These are phyloP conservation scores for Triadica sebifera DNA, from an alignment of 345 rosid genomes.

Conservation along the genomic window DNA sequence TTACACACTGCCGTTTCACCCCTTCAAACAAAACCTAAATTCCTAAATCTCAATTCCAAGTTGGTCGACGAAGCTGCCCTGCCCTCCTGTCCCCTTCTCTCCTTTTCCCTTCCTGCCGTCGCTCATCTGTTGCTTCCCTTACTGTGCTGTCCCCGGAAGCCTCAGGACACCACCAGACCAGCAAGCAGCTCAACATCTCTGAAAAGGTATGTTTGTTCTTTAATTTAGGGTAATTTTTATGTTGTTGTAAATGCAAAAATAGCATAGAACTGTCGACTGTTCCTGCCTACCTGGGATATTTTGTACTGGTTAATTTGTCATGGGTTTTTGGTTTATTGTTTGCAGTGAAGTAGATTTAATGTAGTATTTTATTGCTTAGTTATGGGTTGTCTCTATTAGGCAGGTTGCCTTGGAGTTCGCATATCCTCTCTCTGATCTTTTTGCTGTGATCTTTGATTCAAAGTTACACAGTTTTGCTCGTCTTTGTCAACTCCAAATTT, in stretches of 20 bases:
- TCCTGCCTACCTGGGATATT: too few relatives aligned
- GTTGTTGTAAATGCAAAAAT: neutral
- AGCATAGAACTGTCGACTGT: too few relatives aligned
- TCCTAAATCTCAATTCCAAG: too few relatives aligned
- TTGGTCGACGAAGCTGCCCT: too few relatives aligned
- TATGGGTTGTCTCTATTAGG: neutral
- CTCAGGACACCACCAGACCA: too few relatives aligned
- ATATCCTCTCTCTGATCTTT: neutral
- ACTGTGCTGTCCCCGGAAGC: too few relatives aligned
- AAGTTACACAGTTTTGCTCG: neutral
- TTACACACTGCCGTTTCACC: too few relatives aligned
- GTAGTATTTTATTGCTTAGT: neutral
- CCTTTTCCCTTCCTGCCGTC: too few relatives aligned
- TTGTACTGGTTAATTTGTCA: neutral
- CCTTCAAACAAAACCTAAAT: too few relatives aligned
- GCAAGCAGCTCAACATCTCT: too few relatives aligned
- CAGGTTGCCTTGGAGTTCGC: neutral
- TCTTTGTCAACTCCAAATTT: neutral
- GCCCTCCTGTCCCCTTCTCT: too few relatives aligned
- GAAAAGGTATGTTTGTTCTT: neutral
- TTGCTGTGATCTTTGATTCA: neutral
- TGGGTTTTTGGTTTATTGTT: neutral
- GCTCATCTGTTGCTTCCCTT: too few relatives aligned
- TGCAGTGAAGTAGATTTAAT: neutral
- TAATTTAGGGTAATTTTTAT: neutral